phyloP scores from a whole-genome alignment of 2,329 filamentous ascomycete species.

The Beauveria sp. region DNA sequence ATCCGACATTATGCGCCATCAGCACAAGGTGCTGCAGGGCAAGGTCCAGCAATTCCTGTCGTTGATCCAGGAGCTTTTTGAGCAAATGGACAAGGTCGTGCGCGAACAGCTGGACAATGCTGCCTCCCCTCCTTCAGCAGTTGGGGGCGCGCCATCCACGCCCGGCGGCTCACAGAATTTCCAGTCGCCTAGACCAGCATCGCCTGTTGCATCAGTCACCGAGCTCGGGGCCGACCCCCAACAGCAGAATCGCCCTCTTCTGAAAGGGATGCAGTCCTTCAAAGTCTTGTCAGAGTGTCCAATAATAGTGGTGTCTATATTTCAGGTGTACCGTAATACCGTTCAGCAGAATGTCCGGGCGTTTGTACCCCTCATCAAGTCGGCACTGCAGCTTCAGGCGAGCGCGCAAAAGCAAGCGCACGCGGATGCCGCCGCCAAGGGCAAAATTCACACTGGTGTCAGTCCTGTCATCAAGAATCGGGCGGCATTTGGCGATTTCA shows the following conservation, averaged over 20 bases:
- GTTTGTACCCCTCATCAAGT: constrained; percentile 91
- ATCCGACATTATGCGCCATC: constrained; percentile 92
- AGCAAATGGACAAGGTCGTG: constrained; percentile 92
- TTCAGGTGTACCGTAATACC: constrained; percentile 79
- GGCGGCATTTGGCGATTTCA: constrained; percentile 92
- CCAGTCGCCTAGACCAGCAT: constrained; percentile 82
- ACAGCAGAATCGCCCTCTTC: constrained; percentile 69
- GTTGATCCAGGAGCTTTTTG: constrained; percentile 91
- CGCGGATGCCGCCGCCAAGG: constrained; percentile 68
- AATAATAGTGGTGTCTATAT: constrained; percentile 97
- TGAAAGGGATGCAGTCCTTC: constrained; percentile 97
- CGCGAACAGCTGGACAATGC: constrained; percentile 86
- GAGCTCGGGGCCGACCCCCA: constrained; percentile 77
- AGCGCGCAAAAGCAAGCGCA: constrained; percentile 91
- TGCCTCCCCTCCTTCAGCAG: constrained; percentile 43
- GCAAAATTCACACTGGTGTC: constrained; percentile 83
- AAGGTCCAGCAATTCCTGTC: constrained; percentile 86
- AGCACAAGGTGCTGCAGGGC: constrained; percentile 67
- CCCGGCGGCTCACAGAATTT: constrained; percentile 62
- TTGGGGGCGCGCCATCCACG: constrained; percentile 56
- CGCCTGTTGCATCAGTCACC: constrained; percentile 69
- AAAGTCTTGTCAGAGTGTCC: constrained; percentile 96
- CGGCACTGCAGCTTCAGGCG: constrained; percentile 79
- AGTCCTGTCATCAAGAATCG: constrained; percentile 90
- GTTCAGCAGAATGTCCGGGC: constrained; percentile 80